A percentile compares a stretch with the other conserved stretches of the same genome.
Conservation (phyloP, 129 eudicot species). For the Lonicera japonica region DNA sequence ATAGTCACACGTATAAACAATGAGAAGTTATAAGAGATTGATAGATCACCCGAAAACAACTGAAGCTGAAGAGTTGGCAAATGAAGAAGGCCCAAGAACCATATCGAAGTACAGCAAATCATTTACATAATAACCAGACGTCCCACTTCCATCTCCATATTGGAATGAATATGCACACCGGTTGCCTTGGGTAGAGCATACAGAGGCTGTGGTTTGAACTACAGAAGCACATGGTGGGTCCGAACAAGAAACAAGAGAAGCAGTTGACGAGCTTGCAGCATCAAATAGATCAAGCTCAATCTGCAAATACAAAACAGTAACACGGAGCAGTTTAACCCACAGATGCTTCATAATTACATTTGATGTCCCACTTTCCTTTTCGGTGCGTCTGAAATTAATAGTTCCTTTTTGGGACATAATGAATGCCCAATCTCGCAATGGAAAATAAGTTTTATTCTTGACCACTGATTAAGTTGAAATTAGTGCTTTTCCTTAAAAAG, state of each 20-base stretch:
- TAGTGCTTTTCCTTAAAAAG: no score
- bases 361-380: no score
- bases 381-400: no score
- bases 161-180: conserved; percentile 68
- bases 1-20: background rate
- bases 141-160: conserved; percentile 96
- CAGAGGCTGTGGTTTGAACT: conserved; percentile 57
- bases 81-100: conserved; percentile 55
- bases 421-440: no score
- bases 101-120: conserved; percentile 81
- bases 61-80: conserved; percentile 86
- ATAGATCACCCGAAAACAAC: conserved; percentile 66
- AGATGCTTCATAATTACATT: background rate
- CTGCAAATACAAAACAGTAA: conserved; percentile 26
- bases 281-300: conserved; percentile 67
- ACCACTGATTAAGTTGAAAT: no score
- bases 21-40: conserved; percentile 18
- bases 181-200: conserved; percentile 53
- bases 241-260: conserved; percentile 68
- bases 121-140: conserved; percentile 77
- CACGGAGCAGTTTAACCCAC: background rate
- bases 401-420: no score
- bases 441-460: no score
- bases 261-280: conserved; percentile 69
- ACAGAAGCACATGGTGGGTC: conserved; percentile 61